These are phyloP conservation scores for Favolaschia claudopus DNA, from an alignment of 768 basidiomycete genomes.

Conservation along the genomic window DNA sequence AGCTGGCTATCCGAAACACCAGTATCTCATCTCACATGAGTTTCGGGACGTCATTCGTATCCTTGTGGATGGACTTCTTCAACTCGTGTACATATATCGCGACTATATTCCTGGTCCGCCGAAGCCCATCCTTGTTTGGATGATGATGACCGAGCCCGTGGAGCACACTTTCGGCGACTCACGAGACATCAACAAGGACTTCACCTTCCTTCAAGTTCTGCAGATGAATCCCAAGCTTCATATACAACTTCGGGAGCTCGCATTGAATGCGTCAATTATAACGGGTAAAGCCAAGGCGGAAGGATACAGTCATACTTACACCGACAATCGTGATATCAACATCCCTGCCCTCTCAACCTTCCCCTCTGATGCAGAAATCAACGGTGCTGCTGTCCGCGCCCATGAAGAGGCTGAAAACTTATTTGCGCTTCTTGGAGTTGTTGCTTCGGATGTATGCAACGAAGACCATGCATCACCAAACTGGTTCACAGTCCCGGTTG, in stretches of 20 bases:
- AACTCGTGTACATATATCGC: slow-evolving; percentile 42
- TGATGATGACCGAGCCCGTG: slow-evolving; percentile 39
- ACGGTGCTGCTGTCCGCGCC: slow-evolving; percentile 22
- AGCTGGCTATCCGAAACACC: slow-evolving; percentile 26
- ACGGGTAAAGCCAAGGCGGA: slow-evolving; percentile 30
- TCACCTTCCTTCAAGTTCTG: slow-evolving; percentile 40
- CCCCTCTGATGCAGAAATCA: slow-evolving; percentile 31
- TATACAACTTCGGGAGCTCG: slow-evolving; percentile 32
- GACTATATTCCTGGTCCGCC: slow-evolving; percentile 31
- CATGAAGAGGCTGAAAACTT: slow-evolving; percentile 30
- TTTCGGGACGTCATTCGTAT: slow-evolving; percentile 37
- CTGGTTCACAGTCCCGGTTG: background rate
- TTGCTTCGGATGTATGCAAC: slow-evolving; percentile 2
- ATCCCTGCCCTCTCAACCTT: slow-evolving; percentile 26
- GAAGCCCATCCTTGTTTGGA: slow-evolving; percentile 41
- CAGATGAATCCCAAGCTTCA: slow-evolving; percentile 37
- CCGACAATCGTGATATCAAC: slow-evolving; percentile 27
- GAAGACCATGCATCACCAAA: background rate
- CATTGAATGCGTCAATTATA: slow-evolving; percentile 5
- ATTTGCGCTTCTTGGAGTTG: slow-evolving; percentile 28
- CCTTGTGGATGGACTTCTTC: slow-evolving; percentile 40
- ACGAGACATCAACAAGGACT: slow-evolving; percentile 41
- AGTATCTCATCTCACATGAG: slow-evolving; percentile 44
- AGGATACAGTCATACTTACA: slow-evolving; percentile 39
- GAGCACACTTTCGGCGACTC: slow-evolving; percentile 41